Percentiles rank a stretch among this genome's conserved stretches.
phyloP scores from a whole-genome alignment of 805 yeast species.

The Sugiyamaella chiloensis region DNA sequence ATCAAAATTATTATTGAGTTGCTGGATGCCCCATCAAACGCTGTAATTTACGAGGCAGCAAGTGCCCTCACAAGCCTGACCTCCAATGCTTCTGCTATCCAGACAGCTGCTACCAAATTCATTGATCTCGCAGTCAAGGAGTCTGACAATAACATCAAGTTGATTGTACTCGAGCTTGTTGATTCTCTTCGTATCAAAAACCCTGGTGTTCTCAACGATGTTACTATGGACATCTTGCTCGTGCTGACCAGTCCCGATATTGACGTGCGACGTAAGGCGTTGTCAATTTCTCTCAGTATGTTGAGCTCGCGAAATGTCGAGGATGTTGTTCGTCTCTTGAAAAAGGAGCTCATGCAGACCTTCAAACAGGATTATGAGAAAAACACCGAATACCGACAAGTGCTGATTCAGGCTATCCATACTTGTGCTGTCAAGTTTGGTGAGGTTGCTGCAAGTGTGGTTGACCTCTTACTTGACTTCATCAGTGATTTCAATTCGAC shows the following conservation, averaged over 20 bases:
- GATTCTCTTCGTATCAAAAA: conserved; percentile 66
- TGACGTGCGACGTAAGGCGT: conserved; percentile 85
- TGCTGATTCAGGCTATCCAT: conserved; percentile 84
- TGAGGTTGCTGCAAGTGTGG: conserved; percentile 89
- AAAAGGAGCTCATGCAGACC: conserved; percentile 82
- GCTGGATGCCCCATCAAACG: conserved; percentile 61
- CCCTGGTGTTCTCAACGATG: conserved; percentile 81
- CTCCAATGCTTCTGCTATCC: conserved; percentile 59
- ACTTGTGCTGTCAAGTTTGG: conserved; percentile 81
- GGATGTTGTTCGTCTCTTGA: conserved; percentile 86
- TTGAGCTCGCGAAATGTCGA: conserved; percentile 87
- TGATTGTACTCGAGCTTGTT: conserved; percentile 85
- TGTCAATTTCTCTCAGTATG: conserved; percentile 76
- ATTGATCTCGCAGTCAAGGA: conserved; percentile 87
- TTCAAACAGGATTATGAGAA: conserved; percentile 70
- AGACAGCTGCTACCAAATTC: conserved; percentile 79
- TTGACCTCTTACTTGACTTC: conserved; percentile 81
- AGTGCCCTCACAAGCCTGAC: conserved; percentile 63
- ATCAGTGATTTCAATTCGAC: conserved; percentile 77
- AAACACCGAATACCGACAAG: conserved; percentile 79
- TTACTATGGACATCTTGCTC: conserved; percentile 80
- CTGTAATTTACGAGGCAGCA: conserved; percentile 90
- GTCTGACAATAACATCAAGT: conserved; percentile 91
- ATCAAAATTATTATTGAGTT: conserved; percentile 68
- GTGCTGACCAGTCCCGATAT: conserved; percentile 84